Evolutionary conservation across 129 eudicot species (phyloP).

Genomic region (Flaveria robusta): DNA sequence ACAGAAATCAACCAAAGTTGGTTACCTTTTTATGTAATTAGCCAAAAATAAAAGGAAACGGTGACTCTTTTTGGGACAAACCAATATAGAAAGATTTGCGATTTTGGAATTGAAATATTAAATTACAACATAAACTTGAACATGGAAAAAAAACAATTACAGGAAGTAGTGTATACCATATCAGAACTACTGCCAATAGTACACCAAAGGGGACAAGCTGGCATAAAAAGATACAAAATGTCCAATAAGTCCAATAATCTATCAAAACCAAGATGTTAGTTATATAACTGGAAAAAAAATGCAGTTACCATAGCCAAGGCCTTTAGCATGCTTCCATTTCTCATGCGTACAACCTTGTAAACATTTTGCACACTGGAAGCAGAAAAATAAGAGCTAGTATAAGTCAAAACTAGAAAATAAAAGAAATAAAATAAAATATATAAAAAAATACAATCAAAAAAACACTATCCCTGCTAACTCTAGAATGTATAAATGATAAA

Average conservation of each 20-base stretch:
- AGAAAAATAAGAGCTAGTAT: not conserved
- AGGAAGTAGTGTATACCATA: constrained; percentile 52
- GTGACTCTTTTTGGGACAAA: constrained; percentile 1
- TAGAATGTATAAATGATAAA: constrained; percentile 3
- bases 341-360: constrained; percentile 68
- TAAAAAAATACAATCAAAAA: too few species aligned
- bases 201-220: constrained; percentile 88
- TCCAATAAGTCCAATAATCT: constrained; percentile 1
- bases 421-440: not conserved
- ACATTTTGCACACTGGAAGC: constrained; percentile 70
- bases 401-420: not conserved
- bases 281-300: not conserved
- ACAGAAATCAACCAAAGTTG: not conserved
- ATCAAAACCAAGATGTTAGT: constrained; percentile 1
- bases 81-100: not conserved
- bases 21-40: constrained; percentile 1
- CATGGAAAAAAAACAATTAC: constrained; percentile 12
- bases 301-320: constrained; percentile 92
- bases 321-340: constrained; percentile 85
- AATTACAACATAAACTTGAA: not conserved
- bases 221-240: constrained; percentile 15
- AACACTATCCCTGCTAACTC: constrained; percentile 3
- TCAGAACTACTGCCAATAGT: constrained; percentile 71
- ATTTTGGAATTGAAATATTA: not conserved
- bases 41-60: not conserved